Evolutionary conservation across 2,329 filamentous ascomycete genomes (phyloP).

Genomic region (Albophoma yamanashiensis): DNA sequence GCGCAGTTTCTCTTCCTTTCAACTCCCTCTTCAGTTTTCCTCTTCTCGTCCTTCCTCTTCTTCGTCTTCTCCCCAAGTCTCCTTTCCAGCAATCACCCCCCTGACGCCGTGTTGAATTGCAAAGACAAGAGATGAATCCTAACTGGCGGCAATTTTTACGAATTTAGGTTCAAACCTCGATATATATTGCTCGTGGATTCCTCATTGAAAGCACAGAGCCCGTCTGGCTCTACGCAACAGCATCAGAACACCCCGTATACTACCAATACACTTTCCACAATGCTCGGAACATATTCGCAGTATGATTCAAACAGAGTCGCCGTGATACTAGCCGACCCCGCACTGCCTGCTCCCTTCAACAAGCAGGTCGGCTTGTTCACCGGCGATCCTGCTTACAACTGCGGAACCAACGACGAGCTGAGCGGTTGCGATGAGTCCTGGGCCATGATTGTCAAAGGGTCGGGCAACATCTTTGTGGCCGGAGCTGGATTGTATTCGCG

Average conservation of each 20-base stretch:
- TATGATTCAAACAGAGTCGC: constrained; percentile 58
- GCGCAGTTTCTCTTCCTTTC: too few relatives aligned
- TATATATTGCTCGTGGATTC: constrained; percentile 24
- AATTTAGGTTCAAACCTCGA: constrained; percentile 13
- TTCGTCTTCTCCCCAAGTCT: too few relatives aligned
- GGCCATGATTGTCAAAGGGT: constrained; percentile 8
- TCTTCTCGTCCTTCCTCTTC: too few relatives aligned
- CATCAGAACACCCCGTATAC: constrained; percentile 37
- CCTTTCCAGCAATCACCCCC: too few relatives aligned
- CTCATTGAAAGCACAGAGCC: constrained; percentile 17
- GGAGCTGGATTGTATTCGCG: constrained; percentile 13
- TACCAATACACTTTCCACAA: constrained; percentile 40
- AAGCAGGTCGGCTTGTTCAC: constrained; percentile 1
- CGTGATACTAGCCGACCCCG: constrained; percentile 41
- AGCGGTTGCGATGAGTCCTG: constrained; percentile 12
- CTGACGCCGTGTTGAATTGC: too few relatives aligned
- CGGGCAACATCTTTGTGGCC: constrained; percentile 10
- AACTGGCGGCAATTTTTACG: too few relatives aligned
- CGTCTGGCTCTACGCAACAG: constrained; percentile 28
- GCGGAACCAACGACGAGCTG: constrained; percentile 2
- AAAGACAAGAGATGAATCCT: too few relatives aligned
- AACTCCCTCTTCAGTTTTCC: too few relatives aligned
- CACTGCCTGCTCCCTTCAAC: constrained; percentile 6
- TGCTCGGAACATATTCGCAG: constrained; percentile 41
- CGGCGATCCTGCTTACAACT: constrained; percentile 8